A percentile compares a stretch with the other conserved stretches of the same genome.
Conservation (phyloP, 2,329 filamentous ascomycete genomes). For the Acarospora socialis region DNA sequence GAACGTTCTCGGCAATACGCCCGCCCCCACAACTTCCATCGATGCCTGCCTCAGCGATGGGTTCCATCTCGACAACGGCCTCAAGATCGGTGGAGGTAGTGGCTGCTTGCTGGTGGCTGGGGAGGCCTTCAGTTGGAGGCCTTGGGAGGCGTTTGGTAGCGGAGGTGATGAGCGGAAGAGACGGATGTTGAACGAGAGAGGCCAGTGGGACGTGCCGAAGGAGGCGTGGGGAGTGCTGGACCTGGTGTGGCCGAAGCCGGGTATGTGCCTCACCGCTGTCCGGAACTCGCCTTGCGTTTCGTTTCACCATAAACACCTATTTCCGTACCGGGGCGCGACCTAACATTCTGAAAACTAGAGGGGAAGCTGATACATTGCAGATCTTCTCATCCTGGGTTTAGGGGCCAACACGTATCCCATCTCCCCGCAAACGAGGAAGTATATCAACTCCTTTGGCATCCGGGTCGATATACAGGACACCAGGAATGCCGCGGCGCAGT, state of each 20-base stretch:
- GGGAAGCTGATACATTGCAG: slow-evolving; percentile 38
- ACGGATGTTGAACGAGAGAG: slow-evolving; percentile 55
- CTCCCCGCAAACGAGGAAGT: slow-evolving; percentile 55
- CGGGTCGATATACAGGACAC: slow-evolving; percentile 83
- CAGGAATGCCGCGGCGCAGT: slow-evolving; percentile 83
- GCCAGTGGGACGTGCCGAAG: slow-evolving; percentile 63
- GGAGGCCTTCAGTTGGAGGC: slow-evolving; percentile 78
- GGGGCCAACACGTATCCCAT: slow-evolving; percentile 63
- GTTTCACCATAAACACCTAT: slow-evolving; percentile 7
- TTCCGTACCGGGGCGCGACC: slow-evolving; percentile 11
- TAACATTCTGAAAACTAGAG: slow-evolving; percentile 14
- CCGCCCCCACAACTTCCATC: slow-evolving; percentile 65
- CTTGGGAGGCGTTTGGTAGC: slow-evolving; percentile 47
- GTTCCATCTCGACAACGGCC: slow-evolving; percentile 73
- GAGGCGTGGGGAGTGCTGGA: slow-evolving; percentile 62
- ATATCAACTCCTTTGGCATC: slow-evolving; percentile 66
- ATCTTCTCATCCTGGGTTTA: slow-evolving; percentile 79
- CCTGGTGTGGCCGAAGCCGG: slow-evolving; percentile 75
- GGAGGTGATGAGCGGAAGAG: slow-evolving; percentile 25
- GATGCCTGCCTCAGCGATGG: slow-evolving; percentile 72
- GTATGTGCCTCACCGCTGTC: slow-evolving; percentile 35
- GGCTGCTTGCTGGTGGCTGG: slow-evolving; percentile 71
- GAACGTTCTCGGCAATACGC: slow-evolving; percentile 63
- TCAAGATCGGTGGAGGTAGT: slow-evolving; percentile 51
- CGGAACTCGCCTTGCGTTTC: too few species aligned